Percentiles rank a stretch among this genome's conserved stretches.
phyloP scores from a whole-genome alignment of 371 early-diverging fungal genomes.

The Mortierella sp. region DNA sequence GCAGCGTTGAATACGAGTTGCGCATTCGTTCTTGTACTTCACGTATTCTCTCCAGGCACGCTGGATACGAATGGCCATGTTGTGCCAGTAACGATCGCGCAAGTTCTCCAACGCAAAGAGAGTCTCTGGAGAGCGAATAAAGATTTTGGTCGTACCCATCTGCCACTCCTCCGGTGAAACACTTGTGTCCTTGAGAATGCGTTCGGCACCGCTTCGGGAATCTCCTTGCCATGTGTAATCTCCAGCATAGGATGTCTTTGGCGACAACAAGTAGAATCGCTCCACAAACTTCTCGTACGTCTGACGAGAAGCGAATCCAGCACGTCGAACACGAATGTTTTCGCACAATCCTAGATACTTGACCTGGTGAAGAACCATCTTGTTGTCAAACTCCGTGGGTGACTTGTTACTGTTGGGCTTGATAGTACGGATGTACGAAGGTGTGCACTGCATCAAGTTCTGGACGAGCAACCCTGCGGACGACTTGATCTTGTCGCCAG shows the following conservation, averaged over 20 bases:
- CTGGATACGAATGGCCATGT: conserved; percentile 95
- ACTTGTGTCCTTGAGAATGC: conserved; percentile 87
- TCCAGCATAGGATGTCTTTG: conserved; percentile 85
- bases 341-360: conserved; percentile 96
- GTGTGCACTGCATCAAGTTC: conserved; percentile 94
- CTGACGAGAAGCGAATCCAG: conserved; percentile 95
- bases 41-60: conserved; percentile 89
- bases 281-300: conserved; percentile 91
- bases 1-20: conserved; percentile 81
- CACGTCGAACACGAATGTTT: conserved; percentile 97
- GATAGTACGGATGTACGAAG: conserved; percentile 99
- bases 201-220: conserved; percentile 70
- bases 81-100: conserved; percentile 96
- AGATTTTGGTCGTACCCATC: conserved; percentile 92
- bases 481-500: conserved; percentile 85
- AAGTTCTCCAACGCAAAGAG: conserved; percentile 92
- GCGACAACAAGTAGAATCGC: conserved; percentile 84
- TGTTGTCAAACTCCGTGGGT: conserved; percentile 88
- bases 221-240: conserved; percentile 91
- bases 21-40: conserved; percentile 77
- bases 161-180: conserved; percentile 95
- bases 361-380: conserved; percentile 95
- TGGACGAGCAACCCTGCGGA: conserved; percentile 78
- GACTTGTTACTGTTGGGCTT: conserved; percentile 97
- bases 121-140: conserved; percentile 96